Evolutionary conservation across 179 eudicot genomes (phyloP).

Genomic region (Drosera spatulata): DNA sequence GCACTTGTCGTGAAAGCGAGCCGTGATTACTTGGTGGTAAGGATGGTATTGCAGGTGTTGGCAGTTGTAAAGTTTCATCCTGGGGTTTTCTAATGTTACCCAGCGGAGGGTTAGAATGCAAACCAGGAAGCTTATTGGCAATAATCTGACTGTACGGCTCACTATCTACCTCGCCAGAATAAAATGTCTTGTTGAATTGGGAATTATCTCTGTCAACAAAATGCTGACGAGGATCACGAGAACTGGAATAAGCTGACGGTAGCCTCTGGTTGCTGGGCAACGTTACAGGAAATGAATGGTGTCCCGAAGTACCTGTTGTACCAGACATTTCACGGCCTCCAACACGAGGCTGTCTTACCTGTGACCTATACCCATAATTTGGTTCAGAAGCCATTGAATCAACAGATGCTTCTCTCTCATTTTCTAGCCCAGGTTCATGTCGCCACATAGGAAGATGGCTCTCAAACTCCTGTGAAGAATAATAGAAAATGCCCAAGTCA

Average conservation of each 20-base stretch:
- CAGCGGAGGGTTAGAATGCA: constrained; percentile 17
- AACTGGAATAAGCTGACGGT: constrained; percentile 28
- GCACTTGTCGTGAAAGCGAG: constrained; percentile 18
- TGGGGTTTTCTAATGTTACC: constrained; percentile 28
- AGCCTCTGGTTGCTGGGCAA: constrained; percentile 28
- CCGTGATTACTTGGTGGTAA: constrained; percentile 21
- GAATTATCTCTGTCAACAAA: constrained; percentile 30
- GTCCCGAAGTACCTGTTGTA: constrained; percentile 25
- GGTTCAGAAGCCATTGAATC: constrained; percentile 41
- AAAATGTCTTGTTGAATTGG: constrained; percentile 26
- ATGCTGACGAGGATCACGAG: constrained; percentile 33
- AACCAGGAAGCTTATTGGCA: constrained; percentile 22
- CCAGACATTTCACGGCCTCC: constrained; percentile 20
- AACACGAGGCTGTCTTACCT: constrained; percentile 18
- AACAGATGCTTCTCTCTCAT: constrained; percentile 40
- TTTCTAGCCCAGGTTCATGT: constrained; percentile 28
- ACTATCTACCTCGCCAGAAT: constrained; percentile 16
- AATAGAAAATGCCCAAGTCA: constrained; percentile 6
- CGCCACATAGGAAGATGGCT: constrained; percentile 22
- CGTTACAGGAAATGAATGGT: constrained; percentile 27
- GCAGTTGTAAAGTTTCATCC: constrained; percentile 17
- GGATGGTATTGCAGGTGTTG: constrained; percentile 14
- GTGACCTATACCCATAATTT: constrained; percentile 18
- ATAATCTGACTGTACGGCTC: constrained; percentile 19
- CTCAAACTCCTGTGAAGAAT: constrained; percentile 36